A percentile compares a stretch with the other conserved stretches of the same genome.
Conservation (phyloP, 306 rosid genomes). For the Dryas octopetala region DNA sequence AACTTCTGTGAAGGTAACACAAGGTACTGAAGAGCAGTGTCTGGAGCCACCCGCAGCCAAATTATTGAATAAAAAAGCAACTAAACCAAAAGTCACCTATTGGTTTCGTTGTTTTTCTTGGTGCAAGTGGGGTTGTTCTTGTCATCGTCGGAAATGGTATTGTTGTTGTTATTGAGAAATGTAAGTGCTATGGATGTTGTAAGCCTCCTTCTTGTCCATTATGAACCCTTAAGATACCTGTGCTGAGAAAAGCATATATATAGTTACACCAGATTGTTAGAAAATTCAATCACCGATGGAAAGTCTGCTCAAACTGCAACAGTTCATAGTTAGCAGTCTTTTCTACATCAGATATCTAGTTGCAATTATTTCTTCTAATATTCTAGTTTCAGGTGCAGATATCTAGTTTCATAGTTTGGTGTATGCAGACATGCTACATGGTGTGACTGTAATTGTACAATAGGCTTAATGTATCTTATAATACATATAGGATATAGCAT, state of each 20-base stretch:
- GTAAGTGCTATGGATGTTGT: neutral
- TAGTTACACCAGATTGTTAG: neutral
- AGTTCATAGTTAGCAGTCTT: neutral
- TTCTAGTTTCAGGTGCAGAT: neutral
- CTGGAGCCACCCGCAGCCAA: slow-evolving; percentile 19
- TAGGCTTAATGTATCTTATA: neutral
- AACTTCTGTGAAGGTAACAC: neutral
- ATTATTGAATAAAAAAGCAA: slow-evolving; percentile 15
- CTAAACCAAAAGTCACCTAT: slow-evolving; percentile 5
- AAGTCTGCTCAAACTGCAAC: neutral
- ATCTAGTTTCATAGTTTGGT: no score
- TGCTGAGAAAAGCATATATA: neutral
- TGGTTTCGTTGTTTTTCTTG: slow-evolving; percentile 39
- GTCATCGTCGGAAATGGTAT: slow-evolving; percentile 4
- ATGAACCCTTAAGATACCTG: neutral
- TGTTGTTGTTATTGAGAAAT: slow-evolving; percentile 8
- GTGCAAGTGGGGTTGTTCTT: slow-evolving; percentile 29
- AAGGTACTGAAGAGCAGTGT: slow-evolving; percentile 9
- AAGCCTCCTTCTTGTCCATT: neutral
- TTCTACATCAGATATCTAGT: neutral
- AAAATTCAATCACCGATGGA: neutral
- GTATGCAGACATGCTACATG: neutral
- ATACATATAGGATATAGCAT: neutral
- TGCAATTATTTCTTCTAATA: neutral
- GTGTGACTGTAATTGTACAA: neutral